Conservation (phyloP, 345 rosid genomes). For the Melaleuca quinquenervia region DNA sequence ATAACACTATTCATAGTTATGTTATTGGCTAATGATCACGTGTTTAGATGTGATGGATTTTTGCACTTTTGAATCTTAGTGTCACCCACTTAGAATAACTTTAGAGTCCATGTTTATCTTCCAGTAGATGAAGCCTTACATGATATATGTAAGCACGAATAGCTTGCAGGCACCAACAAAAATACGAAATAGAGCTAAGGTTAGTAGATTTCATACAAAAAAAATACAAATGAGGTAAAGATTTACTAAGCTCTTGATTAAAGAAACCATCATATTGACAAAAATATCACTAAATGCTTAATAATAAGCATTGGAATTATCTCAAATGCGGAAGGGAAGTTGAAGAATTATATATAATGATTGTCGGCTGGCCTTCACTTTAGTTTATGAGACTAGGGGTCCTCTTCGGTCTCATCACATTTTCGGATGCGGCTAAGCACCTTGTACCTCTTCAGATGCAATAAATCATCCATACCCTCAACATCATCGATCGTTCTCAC, state of each 20-base stretch:
- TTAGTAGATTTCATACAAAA: no score
- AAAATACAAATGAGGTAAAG: neutral
- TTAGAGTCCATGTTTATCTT: neutral
- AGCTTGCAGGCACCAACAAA: neutral
- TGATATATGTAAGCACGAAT: rapidly evolving
- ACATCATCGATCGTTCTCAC: neutral
- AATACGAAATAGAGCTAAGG: neutral
- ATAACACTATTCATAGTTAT: rapidly evolving
- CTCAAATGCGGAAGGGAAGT: neutral
- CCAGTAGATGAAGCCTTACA: neutral
- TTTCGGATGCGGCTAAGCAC: neutral
- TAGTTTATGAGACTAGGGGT: no score
- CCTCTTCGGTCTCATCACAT: neutral
- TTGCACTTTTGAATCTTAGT: neutral
- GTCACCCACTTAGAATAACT: neutral
- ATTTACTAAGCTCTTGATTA: neutral
- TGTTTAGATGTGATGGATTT: neutral
- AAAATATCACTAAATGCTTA: neutral
- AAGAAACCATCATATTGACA: neutral
- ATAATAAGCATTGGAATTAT: neutral
- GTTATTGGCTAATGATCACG: neutral
- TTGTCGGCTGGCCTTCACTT: neutral
- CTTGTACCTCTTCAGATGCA: neutral
- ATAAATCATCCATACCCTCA: neutral
- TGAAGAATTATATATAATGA: neutral